Evolutionary conservation across 192 early-diverging fungal species (phyloP).

Genomic region (Linnemannia hyalina): DNA sequence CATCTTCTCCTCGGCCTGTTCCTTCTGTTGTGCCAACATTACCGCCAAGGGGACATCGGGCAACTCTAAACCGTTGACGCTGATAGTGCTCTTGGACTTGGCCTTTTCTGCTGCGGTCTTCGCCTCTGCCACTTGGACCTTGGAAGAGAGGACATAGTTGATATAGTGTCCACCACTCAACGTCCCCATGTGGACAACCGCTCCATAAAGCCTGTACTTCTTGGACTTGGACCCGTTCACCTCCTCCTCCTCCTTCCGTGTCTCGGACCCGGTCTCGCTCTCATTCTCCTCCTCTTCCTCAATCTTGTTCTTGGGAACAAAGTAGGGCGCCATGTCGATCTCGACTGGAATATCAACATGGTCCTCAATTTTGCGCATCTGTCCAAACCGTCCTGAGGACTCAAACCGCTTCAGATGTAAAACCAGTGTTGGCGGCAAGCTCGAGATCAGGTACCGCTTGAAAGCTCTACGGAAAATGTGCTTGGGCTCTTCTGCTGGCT

Average conservation of each 20-base stretch:
- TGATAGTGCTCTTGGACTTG: neutral
- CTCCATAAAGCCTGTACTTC: conserved; percentile 61
- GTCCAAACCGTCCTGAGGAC: conserved; percentile 52
- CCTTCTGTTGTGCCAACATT: conserved; percentile 5
- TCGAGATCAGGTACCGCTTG: conserved; percentile 58
- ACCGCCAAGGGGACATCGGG: conserved; percentile 5
- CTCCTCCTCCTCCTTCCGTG: neutral
- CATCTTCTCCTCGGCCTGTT: neutral
- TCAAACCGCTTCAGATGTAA: conserved; percentile 64
- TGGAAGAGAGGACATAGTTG: conserved; percentile 56
- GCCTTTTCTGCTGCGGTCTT: conserved; percentile 12
- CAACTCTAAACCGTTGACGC: neutral
- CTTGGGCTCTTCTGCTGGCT: conserved; percentile 19
- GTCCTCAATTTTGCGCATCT: conserved; percentile 61
- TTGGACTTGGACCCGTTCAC: conserved; percentile 3
- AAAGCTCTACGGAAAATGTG: conserved; percentile 52
- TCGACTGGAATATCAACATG: conserved; percentile 56
- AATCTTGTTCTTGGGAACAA: conserved; percentile 46
- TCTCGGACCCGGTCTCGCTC: neutral
- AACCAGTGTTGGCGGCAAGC: conserved; percentile 56
- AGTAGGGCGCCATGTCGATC: conserved; percentile 56
- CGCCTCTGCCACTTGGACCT: conserved; percentile 7
- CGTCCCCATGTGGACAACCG: conserved; percentile 61
- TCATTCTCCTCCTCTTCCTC: conserved; percentile 40
- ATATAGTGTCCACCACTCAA: conserved; percentile 61